A percentile compares a stretch with the other conserved stretches of the same genome.
phyloP scores from a whole-genome alignment of 192 early-diverging fungal species.

The Mortierella antarctica region DNA sequence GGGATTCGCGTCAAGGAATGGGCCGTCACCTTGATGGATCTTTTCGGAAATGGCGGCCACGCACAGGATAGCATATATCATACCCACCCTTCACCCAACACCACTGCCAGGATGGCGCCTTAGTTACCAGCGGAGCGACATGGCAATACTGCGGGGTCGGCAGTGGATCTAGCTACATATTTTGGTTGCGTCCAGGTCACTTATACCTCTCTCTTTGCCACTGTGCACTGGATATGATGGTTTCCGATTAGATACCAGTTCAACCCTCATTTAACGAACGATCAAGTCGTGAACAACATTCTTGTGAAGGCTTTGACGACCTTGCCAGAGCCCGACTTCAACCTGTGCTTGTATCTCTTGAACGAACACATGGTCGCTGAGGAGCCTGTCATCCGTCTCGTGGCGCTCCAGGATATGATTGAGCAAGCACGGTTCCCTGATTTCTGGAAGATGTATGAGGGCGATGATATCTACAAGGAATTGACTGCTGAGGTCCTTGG shows the following conservation, averaged over 20 bases:
- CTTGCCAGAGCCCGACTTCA: slow-evolving; percentile 90
- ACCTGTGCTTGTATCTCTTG: slow-evolving; percentile 89
- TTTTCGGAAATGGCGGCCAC: not conserved
- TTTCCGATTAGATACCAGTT: slow-evolving; percentile 80
- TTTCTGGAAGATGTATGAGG: slow-evolving; percentile 76
- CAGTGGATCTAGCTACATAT: too few species aligned
- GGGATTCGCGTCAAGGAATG: too few species aligned
- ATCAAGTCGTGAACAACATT: slow-evolving; percentile 77
- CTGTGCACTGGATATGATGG: too few species aligned
- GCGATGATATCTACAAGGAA: slow-evolving; percentile 66
- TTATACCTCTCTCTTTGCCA: too few species aligned
- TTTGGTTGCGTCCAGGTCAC: too few species aligned
- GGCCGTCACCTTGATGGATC: too few species aligned
- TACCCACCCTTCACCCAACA: too few species aligned
- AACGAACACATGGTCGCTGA: slow-evolving; percentile 75
- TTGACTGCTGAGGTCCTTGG: slow-evolving; percentile 71
- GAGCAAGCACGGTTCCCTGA: slow-evolving; percentile 79
- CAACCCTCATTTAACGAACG: slow-evolving; percentile 82
- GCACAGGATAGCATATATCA: too few species aligned
- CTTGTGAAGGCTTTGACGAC: slow-evolving; percentile 87
- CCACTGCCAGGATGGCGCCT: too few species aligned
- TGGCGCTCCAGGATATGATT: slow-evolving; percentile 78
- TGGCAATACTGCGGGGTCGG: too few species aligned
- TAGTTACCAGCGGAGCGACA: too few species aligned
- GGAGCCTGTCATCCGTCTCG: slow-evolving; percentile 68